Evolutionary conservation across 805 yeast species (phyloP), one percentile per base, ranked within the genome.

Genomic region (Starmerella ratchasimensis): DNA sequence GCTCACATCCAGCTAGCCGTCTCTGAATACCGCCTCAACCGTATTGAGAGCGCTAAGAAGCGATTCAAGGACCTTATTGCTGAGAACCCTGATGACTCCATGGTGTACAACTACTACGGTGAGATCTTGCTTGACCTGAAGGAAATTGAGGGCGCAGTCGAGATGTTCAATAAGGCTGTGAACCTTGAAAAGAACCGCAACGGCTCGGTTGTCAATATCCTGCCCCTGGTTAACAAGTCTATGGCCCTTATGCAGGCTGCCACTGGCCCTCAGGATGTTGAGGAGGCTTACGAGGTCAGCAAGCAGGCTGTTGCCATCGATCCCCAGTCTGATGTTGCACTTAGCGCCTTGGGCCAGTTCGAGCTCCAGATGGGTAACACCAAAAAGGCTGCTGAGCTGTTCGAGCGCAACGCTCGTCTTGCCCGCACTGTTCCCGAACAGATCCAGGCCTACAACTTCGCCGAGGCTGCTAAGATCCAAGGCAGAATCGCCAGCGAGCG

Each of bases 1-100:
- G 76, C 95, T 32, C 79, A 76, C 62, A 81, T 90, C 56, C 98
- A 88, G 67, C 67, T 81, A 47, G 97, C 95, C 26, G 90, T 95
- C 60, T 73, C 86, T 51, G 73, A 80, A 45, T 86, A 86, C 71
- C 80, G 84, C 65, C 71, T 72, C 56, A 81, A 80, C 37, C 63
- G 70, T 31, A 55, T 57, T 37, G 68, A 63, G 26, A 72, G 67
- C 36, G 74, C 88, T 49, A 76, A 72, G 56, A 67, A 69, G 47
- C 62, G 69, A 42, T 83, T 83, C 62, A 68, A 40, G 33, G 30
- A 46, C 23, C 49, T 58, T 26, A 74, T 71, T 54, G 65, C 68
- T 58, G 69, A 69, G 58, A 82, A 82, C 72, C 86, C 94, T 50
- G 71, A 86, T 18, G 71, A 80, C 37, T 82, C 97, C 39, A 95